These are phyloP conservation scores for Brachypodium distachyon DNA, from an alignment of 202 grass and related monocot genomes.

Conservation along the genomic window DNA sequence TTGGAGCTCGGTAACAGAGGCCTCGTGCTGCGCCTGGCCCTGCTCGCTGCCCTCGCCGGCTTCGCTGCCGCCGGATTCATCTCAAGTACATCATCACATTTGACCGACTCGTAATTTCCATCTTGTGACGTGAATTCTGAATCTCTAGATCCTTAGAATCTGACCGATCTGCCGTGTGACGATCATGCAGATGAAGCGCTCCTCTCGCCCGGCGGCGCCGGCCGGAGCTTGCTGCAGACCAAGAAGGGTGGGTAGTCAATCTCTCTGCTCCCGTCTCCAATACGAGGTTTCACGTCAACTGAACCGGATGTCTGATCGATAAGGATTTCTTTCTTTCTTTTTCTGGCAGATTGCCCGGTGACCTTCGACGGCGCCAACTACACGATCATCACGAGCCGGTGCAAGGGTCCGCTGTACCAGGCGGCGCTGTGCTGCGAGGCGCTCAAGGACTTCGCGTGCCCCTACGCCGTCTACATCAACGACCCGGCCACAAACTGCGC, in stretches of 20 bases:
- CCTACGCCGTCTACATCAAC: conserved; percentile 52
- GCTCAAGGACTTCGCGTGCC: conserved; percentile 73
- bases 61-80: conserved; percentile 49
- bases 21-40: conserved; percentile 8
- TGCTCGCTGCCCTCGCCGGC: conserved; percentile 23
- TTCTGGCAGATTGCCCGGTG: conserved; percentile 57
- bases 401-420: conserved; percentile 71
- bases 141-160: not conserved
- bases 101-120: not conserved
- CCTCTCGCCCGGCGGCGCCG: conserved; percentile 20
- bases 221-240: conserved; percentile 67
- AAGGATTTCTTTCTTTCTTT: not conserved
- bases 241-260: conserved; percentile 34
- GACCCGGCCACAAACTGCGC: conserved; percentile 53
- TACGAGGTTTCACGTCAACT: no score
- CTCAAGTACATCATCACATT: conserved; percentile 21
- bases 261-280: not conserved
- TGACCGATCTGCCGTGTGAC: not conserved
- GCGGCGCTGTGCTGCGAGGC: conserved; percentile 51
- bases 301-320: no score
- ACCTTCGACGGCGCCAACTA: conserved; percentile 79
- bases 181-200: conserved; percentile 49
- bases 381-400: conserved; percentile 63
- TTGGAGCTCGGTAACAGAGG: not conserved
- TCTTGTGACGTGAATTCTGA: not conserved